Evolutionary conservation across 371 early-diverging fungal genomes (phyloP), one percentile per base, ranked within the genome.

Genomic region (Fennellomyces sp.): DNA sequence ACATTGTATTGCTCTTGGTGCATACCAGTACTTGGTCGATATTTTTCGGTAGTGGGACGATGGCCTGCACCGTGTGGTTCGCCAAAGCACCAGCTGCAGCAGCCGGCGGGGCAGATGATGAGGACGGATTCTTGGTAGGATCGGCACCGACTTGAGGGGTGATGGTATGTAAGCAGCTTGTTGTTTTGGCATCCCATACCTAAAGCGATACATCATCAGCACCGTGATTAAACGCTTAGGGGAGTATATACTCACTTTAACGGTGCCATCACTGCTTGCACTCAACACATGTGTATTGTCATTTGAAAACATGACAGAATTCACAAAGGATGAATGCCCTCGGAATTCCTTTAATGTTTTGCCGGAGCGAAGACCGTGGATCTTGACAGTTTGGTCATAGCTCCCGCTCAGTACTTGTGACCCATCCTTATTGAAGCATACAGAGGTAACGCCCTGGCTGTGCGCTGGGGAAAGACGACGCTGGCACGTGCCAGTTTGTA

Each of bases 301-400:
- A 10, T 70, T 47, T 12, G 86, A 87, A 58, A 87, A 97, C 2
- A 84, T 52, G 2, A 86, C 93, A 17, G 80, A 72, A 70, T 95
- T 97, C 38, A 96, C 90, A 62, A 90, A 94, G 0, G 93, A 91
- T 0, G 88, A 78, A 61, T 97, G 98, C 0, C 98, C 98, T 30
- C 89, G 79, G 61, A 94, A 93, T 65, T 96, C 94, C 52, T 93
- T 91, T 6, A 96, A 61, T 68, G 86, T 80, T 51, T 93, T 94
- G 6, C 95, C 96, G 1, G 93, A 93, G 64, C 92, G 91, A 15
- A 96, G 63, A 5, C 95, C 95, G 66, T 94, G 93, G 11, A 97
- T 73, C 83, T 90, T 79, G 15, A 95, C 69, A 0, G 87, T 84
- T 21, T 81, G 78, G 68, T 96, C 97, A 60, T 93, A 92, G 19